Evolutionary conservation across 371 early-diverging fungal species (phyloP), one percentile per base, ranked within the genome.

Genomic region (Fennellomyces sp.): DNA sequence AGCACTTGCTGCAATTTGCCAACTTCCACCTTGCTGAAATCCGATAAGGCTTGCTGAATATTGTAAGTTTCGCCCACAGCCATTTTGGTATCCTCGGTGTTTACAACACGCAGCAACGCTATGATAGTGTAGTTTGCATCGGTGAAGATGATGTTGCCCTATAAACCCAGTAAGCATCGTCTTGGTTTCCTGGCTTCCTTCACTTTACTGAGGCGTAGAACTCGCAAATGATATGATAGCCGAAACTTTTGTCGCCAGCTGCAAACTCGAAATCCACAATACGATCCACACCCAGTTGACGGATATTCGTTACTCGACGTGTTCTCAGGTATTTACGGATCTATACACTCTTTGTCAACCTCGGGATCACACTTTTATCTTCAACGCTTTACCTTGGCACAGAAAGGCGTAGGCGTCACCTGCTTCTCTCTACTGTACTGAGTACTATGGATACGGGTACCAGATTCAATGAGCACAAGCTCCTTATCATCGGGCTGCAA

Each of bases 61-160:
- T 86, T 78, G 60, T 95, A 95, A 17, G 68, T 85, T 63, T 91
- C 88, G 10, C 94, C 95, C 4, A 95, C 93, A 3, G 89, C 91
- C 80, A 93, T 88, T 36, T 77, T 71, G 33, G 82, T 72, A 7
- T 91, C 92, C 36, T 89, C 88, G 7, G 94, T 73, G 42, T 92
- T 90, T 30, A 97, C 97, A 1, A 89, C 86, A 42, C 98, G 91
- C 50, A 97, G 66, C 51, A 97, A 72, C 0, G 94, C 78, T 54
- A 98, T 51, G 41, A 97, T 97, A 19, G 74, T 82, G 73, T 90
- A 94, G 33, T 93, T 83, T 39, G 88, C 84, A 83, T 97, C 96
- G 4, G 97, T 95, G 65, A 99, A 73, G 53, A 99, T 94, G 55
- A 99, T 85, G 76, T 99, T 99, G 5, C 99, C 99, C 81, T 89